A percentile compares a stretch with the other conserved stretches of the same genome.
These are phyloP conservation scores for Pichia sp. DNA, from an alignment of 1,139 yeast genomes.

Conservation along the genomic window DNA sequence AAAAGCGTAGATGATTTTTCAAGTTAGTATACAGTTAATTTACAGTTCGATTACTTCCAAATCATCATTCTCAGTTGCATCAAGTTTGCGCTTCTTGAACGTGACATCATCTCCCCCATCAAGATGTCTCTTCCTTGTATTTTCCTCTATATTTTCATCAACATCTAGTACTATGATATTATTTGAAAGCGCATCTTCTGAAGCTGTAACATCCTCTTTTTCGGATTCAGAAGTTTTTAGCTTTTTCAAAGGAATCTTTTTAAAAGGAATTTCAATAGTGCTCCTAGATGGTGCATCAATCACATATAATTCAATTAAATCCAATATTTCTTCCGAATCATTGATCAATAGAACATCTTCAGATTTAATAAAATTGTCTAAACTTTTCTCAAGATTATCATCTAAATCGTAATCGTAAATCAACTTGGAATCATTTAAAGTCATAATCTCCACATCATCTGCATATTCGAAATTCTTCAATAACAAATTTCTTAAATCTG, in stretches of 20 bases:
- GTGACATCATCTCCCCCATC: too few relatives aligned
- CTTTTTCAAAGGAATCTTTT: slow-evolving; percentile 18
- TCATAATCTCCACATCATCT: slow-evolving; percentile 59
- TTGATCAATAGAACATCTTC: slow-evolving; percentile 62
- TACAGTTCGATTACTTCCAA: too few relatives aligned
- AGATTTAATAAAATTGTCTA: slow-evolving; percentile 43
- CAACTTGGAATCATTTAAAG: slow-evolving; percentile 45
- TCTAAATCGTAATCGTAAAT: slow-evolving; percentile 86
- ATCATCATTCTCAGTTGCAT: too few relatives aligned
- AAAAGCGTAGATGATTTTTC: too few relatives aligned
- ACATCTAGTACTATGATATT: not conserved
- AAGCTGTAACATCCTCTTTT: too few relatives aligned
- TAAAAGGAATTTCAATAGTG: slow-evolving; percentile 27
- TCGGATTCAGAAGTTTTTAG: not conserved
- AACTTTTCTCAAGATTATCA: slow-evolving; percentile 49
- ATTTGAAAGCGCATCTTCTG: not conserved
- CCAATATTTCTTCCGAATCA: slow-evolving; percentile 68
- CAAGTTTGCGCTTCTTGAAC: too few relatives aligned
- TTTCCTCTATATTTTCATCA: too few relatives aligned
- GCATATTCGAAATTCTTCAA: slow-evolving; percentile 44
- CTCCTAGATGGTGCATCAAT: slow-evolving; percentile 11
- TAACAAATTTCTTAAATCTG: slow-evolving; percentile 39
- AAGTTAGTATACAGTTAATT: too few relatives aligned
- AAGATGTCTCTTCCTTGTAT: too few relatives aligned
- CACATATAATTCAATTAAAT: slow-evolving; percentile 62